phyloP scores from a whole-genome alignment of 2,329 filamentous ascomycete genomes.

The Anisogramma anomala region DNA sequence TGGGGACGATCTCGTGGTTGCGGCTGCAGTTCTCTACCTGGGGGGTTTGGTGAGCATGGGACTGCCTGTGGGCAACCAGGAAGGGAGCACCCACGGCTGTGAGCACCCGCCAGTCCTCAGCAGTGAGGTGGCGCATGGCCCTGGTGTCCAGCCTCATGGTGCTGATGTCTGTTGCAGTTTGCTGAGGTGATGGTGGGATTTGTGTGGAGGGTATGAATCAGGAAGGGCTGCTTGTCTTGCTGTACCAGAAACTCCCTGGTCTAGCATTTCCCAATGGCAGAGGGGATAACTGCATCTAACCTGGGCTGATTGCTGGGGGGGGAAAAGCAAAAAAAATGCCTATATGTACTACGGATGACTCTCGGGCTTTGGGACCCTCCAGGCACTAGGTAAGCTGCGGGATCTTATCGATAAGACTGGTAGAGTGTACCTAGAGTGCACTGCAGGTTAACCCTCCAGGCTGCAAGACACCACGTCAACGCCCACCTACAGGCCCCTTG shows the following conservation, averaged over 20 bases:
- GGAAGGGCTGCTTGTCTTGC: neutral
- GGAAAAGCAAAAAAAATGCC: no score
- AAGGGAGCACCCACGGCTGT: conserved; percentile 55
- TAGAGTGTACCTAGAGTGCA: no score
- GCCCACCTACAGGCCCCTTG: conserved; percentile 4
- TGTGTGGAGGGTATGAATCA: neutral
- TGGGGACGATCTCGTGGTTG: conserved; percentile 95
- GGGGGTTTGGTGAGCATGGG: conserved; percentile 7
- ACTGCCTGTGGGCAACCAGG: no score
- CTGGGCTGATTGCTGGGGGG: no score
- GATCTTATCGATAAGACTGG: no score
- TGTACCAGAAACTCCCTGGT: no score
- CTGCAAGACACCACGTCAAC: conserved; percentile 28
- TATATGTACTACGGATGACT: no score
- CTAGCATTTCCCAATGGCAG: no score
- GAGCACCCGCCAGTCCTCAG: conserved; percentile 92
- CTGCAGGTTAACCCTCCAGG: no score
- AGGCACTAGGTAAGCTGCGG: no score
- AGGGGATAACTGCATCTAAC: no score
- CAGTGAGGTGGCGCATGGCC: conserved; percentile 79
- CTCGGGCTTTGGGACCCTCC: no score
- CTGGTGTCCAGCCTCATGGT: conserved; percentile 92
- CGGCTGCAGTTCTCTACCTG: conserved; percentile 89
- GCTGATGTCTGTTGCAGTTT: conserved; percentile 7
- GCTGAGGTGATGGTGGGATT: neutral